Base-by-base conservation (phyloP, 1,284 basidiomycete species). In the Naganishia albida region DNA sequence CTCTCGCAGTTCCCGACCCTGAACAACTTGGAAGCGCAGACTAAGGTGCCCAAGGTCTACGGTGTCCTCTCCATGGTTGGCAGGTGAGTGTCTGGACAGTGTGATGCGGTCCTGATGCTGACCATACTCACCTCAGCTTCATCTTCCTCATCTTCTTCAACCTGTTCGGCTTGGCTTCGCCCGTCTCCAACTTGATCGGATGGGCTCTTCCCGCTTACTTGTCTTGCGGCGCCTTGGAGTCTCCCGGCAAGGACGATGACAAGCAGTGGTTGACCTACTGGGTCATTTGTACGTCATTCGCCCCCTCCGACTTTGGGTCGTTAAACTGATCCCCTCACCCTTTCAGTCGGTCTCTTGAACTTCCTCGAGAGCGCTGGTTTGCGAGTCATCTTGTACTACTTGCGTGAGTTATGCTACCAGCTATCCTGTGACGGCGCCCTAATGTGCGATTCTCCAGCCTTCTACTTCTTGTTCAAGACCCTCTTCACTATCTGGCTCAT, bases 31-130 rank as follows among this genome's bases (percentile, higher is more conserved):
- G 94, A 99, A 83, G 85, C 89, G 78, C 88, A 88, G 79, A 94
- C 92, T 7, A 88, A 91, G 75, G 82, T 98, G 50, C 94, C 95
- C 73, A 98, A 98, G 86, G 86, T 91, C 20, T 94, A 95, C 80
- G 85, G 88, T 70, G 91, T 90, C 73, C 81, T 97, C 72, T 91
- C 89, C 67, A 83, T 84, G 69, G 82, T 88, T 69, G 73, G 83
- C 78, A 93, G 76, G 78, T 78, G 55, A 72, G 77, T 26, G 62
- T 56, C 64, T 40, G 4, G 63, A 62, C 38, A 60, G 51, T 15
- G 28, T 15, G 18, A 43, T 26, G 38, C 49, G n/a, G 10, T 28
- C 28, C 25, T 28, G 1, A 34, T 28, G 30, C 39, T 43, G 15
- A 26, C 43, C 48, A 42, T 28, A 34, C 16, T 26, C 34, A 65